Evolutionary conservation across 148 eudicot genomes (phyloP), one percentile per base, ranked within the genome.

Genomic region (Rhododendron mucronatum): DNA sequence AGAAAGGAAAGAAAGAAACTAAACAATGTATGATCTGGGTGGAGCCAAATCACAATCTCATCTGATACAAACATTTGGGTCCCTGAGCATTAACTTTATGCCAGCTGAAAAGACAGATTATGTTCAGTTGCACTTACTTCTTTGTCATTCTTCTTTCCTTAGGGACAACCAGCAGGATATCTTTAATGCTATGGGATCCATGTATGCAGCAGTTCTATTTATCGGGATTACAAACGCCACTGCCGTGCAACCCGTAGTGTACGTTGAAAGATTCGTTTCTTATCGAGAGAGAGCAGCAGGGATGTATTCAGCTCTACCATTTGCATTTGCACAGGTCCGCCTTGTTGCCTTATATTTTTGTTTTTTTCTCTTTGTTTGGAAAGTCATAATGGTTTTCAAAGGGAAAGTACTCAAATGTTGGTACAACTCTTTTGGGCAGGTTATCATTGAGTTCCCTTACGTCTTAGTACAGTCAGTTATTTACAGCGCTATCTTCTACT

Each of bases 261-360:
- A 98, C 20, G 89, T 93, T 71, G 99, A 97, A 92, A 91, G 99
- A 91, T 97, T 92, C 81, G 98, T 97, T 87, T 97, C 99, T 71
- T 97, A 97, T 53, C 90, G 99, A 91, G 99, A 97, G 81, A 86
- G 99, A 90, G 99, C 96, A 77, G 99, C 99, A 30, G 99, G 99
- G 75, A 86, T 94, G 89, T 97, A 97, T 87, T 95, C 99, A 63
- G 98, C 99, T 87, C 86, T 97, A 47, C 98, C 99, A 81, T 97
- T 95, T 84, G 99, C 98, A 88, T 94, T 95, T 88, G 96, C 99
- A 53, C 99, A 97, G 96, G 99, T 97, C 23, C 39, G 69, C 78
- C 74, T 80, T 82, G 50, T 26, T 81, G 41, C 37, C 75, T n/a
- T 20, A n/a, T 4, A 73, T 35, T 47, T 47, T 55, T 53, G 13